Percentiles rank a stretch among this genome's conserved stretches.
Evolutionary conservation across 805 yeast genomes (phyloP).

Genomic region (Starmerella riodocensis): DNA sequence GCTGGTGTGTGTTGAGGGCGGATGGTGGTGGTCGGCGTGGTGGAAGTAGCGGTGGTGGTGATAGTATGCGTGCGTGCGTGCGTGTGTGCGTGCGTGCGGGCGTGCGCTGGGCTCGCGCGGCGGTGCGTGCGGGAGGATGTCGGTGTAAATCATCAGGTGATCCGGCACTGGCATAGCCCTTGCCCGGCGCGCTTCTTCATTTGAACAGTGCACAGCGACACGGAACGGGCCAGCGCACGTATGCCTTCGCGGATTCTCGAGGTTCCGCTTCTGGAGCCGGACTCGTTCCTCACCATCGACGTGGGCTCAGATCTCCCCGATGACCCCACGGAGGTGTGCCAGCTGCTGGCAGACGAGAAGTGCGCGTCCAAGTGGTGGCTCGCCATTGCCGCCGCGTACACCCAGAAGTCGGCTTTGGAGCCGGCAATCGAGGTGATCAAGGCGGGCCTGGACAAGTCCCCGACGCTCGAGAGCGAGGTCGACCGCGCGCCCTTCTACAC

Average conservation of each 20-base stretch:
- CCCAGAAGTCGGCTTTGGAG: conserved; percentile 41
- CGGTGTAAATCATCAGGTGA: too few species aligned
- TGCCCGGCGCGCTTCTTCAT: too few species aligned
- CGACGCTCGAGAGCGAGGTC: conserved; percentile 22
- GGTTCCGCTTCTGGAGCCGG: conserved; percentile 63
- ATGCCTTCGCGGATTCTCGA: conserved; percentile 32
- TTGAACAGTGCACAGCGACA: too few species aligned
- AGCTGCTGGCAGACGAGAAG: conserved; percentile 66
- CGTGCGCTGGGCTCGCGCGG: too few species aligned
- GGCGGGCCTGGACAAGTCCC: conserved; percentile 38
- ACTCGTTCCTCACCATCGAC: conserved; percentile 78
- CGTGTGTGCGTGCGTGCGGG: too few species aligned
- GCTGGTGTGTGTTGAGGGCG: too few species aligned
- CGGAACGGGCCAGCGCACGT: too few species aligned
- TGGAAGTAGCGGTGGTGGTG: too few species aligned
- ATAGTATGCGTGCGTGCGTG: too few species aligned
- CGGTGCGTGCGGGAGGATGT: too few species aligned
- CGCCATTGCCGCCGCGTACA: conserved; percentile 70
- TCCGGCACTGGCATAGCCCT: too few species aligned
- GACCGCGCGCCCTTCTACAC: conserved; percentile 45
- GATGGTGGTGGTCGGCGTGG: too few species aligned
- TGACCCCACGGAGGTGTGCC: conserved; percentile 72
- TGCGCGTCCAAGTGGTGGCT: conserved; percentile 73
- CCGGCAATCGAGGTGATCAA: conserved; percentile 54
- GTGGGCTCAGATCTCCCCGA: conserved; percentile 73